Evolutionary conservation across 306 rosid species (phyloP), one percentile per base, ranked within the genome.

Genomic region (Acacia crassicarpa): DNA sequence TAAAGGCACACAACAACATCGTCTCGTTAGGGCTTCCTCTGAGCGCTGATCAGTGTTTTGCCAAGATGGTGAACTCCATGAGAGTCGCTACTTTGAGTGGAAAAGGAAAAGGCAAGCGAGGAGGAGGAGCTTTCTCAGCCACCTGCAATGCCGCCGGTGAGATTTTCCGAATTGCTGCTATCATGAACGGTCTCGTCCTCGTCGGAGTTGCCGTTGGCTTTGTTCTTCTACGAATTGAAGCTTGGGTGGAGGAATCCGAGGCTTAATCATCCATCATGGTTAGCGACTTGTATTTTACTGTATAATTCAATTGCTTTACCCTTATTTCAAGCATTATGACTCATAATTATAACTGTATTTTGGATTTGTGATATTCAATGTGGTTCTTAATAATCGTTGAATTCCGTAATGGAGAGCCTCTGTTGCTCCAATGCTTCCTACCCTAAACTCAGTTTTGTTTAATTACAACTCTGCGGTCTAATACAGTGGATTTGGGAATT

Each of bases 191-290:
- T 22, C 78, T 74, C 19, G 78, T 74, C 33, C 78, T 74, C 33
- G 33, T 74, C 12, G 78, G 78, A 12, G 78, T 74, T 3, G 83
- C 83, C 2, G 78, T 80, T 59, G 83, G 83, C n/a, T 80, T 80
- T 66, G 66, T 80, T 72, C 78, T 80, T 59, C 72, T 71, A 7
- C 59, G 58, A 58, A 30, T 80, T 13, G 78, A 80, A 59, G 83
- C 83, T 4, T 58, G 56, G 67, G 12, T 72, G 3, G 83, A 80
- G 83, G 83, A 53, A 35, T 45, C 78, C 8, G 78, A 68, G 65
- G 40, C 77, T 40, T 20, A 30, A 17, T 22, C 0, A 33, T 38
- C 73, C 13, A 9, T 41, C 8, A 22, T 69, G 32, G 20, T 41
- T 69, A 66, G 44, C 30, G 4, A 69, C 2, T 11, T 41, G 32